A percentile compares a stretch with the other conserved stretches of the same genome.
Conservation (phyloP, 805 yeast species). For the Lachancea waltii region DNA sequence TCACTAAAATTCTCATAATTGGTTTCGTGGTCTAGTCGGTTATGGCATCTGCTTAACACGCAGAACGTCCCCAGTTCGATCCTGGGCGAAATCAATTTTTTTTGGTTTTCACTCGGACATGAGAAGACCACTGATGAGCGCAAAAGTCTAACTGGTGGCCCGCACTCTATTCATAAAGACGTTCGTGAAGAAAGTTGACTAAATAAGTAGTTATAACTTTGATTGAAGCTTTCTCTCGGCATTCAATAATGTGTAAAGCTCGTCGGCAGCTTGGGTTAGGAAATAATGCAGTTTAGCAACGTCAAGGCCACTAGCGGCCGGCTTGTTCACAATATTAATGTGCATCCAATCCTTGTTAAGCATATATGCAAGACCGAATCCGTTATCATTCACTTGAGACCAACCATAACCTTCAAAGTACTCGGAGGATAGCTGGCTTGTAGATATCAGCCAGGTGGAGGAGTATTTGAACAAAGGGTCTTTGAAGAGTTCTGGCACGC, state of each 20-base stretch:
- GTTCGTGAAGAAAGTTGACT: no score
- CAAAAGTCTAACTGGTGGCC: no score
- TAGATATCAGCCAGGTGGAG: constrained; percentile 76
- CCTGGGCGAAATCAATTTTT: constrained; percentile 95
- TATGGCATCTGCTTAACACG: constrained; percentile 99
- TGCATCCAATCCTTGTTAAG: constrained; percentile 79
- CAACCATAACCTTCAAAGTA: constrained; percentile 90
- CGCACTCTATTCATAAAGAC: no score
- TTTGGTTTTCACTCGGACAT: constrained; percentile 11
- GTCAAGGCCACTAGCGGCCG: constrained; percentile 32
- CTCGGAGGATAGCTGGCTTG: constrained; percentile 84
- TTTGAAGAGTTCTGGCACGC: constrained; percentile 58
- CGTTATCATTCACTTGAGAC: constrained; percentile 91
- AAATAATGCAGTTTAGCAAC: constrained; percentile 50
- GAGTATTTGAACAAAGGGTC: constrained; percentile 77
- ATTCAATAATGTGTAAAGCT: constrained; percentile 47
- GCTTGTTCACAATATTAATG: constrained; percentile 67
- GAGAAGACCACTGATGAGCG: no score
- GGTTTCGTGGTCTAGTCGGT: constrained; percentile 99
- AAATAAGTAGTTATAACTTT: constrained; percentile 6
- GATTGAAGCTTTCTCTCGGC: constrained; percentile 2
- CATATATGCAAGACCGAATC: constrained; percentile 92
- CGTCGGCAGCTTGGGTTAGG: constrained; percentile 72
- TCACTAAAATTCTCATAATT: constrained; percentile 7
- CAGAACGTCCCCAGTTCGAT: constrained; percentile 99